Evolutionary conservation across 1,139 yeast genomes (phyloP).

Genomic region (Hemisphaericaspora subhashii): DNA sequence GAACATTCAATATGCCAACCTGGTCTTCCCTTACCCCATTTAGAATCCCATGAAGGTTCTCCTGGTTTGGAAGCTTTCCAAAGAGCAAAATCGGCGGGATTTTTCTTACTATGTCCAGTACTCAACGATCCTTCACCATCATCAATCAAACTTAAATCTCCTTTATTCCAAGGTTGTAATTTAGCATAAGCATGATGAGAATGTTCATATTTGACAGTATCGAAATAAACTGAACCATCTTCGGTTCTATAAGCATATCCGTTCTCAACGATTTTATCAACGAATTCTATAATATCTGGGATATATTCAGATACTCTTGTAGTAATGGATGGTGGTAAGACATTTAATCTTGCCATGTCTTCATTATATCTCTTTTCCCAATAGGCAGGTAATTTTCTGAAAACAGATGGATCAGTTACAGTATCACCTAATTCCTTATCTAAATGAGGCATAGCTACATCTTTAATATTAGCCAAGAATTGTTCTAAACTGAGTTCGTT

Average conservation of each 20-base stretch:
- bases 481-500: constrained; percentile 23
- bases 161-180: constrained; percentile 97
- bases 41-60: constrained; percentile 93
- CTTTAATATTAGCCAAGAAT: constrained; percentile 58
- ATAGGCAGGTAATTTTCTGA: constrained; percentile 76
- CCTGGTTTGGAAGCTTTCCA: constrained; percentile 98
- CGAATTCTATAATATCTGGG: constrained; percentile 85
- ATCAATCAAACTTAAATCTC: constrained; percentile 77
- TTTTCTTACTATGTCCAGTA: constrained; percentile 58
- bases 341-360: constrained; percentile 85
- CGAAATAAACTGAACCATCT: constrained; percentile 95
- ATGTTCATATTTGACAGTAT: constrained; percentile 77
- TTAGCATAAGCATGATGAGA: constrained; percentile 86
- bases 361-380: constrained; percentile 86
- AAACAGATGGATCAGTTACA: constrained; percentile 82
- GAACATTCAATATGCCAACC: constrained; percentile 99
- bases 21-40: constrained; percentile 98
- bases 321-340: constrained; percentile 77
- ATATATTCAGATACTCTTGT: constrained; percentile 97
- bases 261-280: constrained; percentile 67
- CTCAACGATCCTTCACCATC: constrained; percentile 95
- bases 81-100: constrained; percentile 85
- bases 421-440: constrained; percentile 73
- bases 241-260: constrained; percentile 82
- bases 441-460: constrained; percentile 69